These are phyloP conservation scores for Entonaema liquescens DNA, from an alignment of 495 filamentous ascomycete species.

Conservation along the genomic window DNA sequence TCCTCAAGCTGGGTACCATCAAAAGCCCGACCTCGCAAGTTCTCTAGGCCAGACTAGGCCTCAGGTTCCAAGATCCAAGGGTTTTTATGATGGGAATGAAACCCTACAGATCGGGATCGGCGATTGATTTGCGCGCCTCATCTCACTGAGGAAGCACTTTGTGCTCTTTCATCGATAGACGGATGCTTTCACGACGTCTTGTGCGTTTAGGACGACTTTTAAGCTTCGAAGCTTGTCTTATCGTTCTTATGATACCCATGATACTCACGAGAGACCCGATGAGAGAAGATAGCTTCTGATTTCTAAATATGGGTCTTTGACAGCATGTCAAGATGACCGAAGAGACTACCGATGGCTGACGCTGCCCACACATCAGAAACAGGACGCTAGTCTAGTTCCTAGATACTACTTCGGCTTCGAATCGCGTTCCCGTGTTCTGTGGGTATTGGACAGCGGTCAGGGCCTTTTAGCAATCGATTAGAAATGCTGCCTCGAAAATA, in stretches of 20 bases:
- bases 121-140: background rate
- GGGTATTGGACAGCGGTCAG: background rate
- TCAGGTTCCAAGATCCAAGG: background rate
- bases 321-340: background rate
- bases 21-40: slow-evolving; percentile 17
- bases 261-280: background rate
- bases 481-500: slow-evolving; percentile 5
- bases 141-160: background rate
- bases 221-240: background rate
- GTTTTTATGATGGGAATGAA: background rate
- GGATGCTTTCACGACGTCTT: background rate
- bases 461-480: slow-evolving; percentile 12
- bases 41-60: background rate
- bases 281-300: background rate
- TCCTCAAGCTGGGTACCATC: background rate
- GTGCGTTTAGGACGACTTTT: too few species aligned
- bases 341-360: background rate
- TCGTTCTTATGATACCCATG: background rate
- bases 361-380: background rate
- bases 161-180: background rate
- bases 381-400: background rate
- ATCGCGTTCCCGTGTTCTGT: background rate
- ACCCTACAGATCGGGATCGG: background rate
- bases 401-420: background rate
- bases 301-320: background rate